phyloP scores from a whole-genome alignment of 1,284 basidiomycete genomes.

The Cryptococcus deneoformans region DNA sequence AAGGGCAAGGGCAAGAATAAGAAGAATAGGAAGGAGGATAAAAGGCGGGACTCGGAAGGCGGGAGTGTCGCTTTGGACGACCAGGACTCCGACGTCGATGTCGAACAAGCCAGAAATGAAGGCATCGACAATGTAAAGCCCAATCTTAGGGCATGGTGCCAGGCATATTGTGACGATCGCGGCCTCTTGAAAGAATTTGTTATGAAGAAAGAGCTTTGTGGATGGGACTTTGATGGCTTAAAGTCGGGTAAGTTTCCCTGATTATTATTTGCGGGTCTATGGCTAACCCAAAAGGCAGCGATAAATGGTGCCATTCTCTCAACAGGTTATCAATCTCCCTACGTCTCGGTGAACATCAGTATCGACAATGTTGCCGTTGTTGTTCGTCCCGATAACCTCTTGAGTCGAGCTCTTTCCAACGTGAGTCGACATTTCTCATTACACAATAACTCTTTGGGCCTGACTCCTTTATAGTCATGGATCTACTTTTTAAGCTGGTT shows the following conservation, averaged over 20 bases:
- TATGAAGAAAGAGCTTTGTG: slow-evolving; percentile 63
- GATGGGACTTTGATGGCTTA: slow-evolving; percentile 64
- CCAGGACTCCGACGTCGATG: background rate
- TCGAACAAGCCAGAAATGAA: slow-evolving; percentile 1
- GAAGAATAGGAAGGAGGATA: background rate
- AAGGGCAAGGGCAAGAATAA: slow-evolving; percentile 5
- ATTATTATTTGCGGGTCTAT: background rate
- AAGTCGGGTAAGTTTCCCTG: slow-evolving; percentile 31
- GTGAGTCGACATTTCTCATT: slow-evolving; percentile 11
- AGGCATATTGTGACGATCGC: slow-evolving; percentile 61
- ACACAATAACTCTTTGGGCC: background rate
- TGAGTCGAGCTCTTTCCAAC: slow-evolving; percentile 62
- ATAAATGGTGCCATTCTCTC: slow-evolving; percentile 56
- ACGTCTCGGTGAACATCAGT: slow-evolving; percentile 56
- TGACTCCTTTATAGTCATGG: slow-evolving; percentile 50
- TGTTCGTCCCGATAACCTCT: slow-evolving; percentile 60
- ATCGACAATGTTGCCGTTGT: slow-evolving; percentile 53
- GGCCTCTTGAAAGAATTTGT: slow-evolving; percentile 65
- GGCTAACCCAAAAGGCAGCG: slow-evolving; percentile 38
- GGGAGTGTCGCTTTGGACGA: background rate
- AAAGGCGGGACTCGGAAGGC: background rate
- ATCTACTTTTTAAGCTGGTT: slow-evolving; percentile 63
- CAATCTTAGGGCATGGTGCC: slow-evolving; percentile 63
- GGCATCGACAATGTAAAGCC: slow-evolving; percentile 13
- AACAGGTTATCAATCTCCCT: slow-evolving; percentile 57